Evolutionary conservation across 2,329 filamentous ascomycete species (phyloP).

Genomic region (Tetracladium maxilliforme): DNA sequence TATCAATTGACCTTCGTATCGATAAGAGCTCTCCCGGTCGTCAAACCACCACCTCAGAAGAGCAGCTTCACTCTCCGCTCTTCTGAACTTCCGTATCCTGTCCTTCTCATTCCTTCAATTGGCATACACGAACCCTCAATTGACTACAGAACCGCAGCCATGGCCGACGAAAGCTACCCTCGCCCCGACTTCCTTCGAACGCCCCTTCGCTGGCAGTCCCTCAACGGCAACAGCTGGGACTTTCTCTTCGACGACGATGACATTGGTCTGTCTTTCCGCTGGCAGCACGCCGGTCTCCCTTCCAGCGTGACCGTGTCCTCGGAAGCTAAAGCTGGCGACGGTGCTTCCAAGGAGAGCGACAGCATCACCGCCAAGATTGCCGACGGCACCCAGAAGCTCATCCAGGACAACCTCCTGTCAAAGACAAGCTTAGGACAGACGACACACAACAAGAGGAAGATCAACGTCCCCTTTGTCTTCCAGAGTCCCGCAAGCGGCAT

Average conservation of each 20-base stretch:
- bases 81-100: too few species aligned
- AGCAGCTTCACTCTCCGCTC: too few species aligned
- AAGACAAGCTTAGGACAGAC: slow-evolving; percentile 12
- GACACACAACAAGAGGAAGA: slow-evolving; percentile 30
- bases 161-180: too few species aligned
- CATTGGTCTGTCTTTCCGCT: slow-evolving; percentile 32
- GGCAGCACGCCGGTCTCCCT: slow-evolving; percentile 38
- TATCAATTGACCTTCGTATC: too few species aligned
- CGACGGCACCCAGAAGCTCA: slow-evolving; percentile 30
- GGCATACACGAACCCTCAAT: too few species aligned
- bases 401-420: slow-evolving; percentile 26
- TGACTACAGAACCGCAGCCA: too few species aligned
- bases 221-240: slow-evolving; percentile 43
- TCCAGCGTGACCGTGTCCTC: slow-evolving; percentile 17
- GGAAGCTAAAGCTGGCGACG: slow-evolving; percentile 8
- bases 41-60: too few species aligned
- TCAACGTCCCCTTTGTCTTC: slow-evolving; percentile 51
- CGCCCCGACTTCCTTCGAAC: too few species aligned
- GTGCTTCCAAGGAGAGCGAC: slow-evolving; percentile 22
- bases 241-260: slow-evolving; percentile 54
- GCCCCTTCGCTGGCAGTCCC: too few species aligned
- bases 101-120: too few species aligned
- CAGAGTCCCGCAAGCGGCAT: slow-evolving; percentile 50
- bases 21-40: too few species aligned
- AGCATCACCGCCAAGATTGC: slow-evolving; percentile 32